Conservation (phyloP, 139 green algal genomes). For the Mychonastes homosphaera region DNA sequence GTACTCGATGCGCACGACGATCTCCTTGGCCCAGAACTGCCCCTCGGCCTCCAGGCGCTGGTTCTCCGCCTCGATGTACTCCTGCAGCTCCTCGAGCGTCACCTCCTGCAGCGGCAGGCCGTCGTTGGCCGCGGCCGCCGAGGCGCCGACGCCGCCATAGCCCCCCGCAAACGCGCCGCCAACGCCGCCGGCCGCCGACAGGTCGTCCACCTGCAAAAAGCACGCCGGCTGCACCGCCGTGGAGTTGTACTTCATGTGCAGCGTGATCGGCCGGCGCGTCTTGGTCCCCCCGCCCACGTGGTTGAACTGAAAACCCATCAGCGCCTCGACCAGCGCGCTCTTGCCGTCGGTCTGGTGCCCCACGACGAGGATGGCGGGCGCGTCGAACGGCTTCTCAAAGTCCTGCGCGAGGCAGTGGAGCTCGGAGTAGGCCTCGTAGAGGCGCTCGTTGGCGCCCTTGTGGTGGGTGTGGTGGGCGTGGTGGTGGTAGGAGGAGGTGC, state of each 20-base stretch:
- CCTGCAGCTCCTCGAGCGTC: slow-evolving; percentile 77
- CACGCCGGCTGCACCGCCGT: slow-evolving; percentile 57
- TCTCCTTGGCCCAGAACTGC: slow-evolving; percentile 87
- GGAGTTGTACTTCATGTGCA: slow-evolving; percentile 84
- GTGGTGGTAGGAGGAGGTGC: not conserved
- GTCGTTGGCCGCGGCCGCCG: no score
- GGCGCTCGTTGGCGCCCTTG: slow-evolving; percentile 59
- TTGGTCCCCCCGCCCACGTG: slow-evolving; percentile 92
- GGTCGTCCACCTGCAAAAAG: slow-evolving; percentile 78
- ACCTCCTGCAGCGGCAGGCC: slow-evolving; percentile 60
- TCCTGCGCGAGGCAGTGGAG: slow-evolving; percentile 80
- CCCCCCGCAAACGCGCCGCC: no score
- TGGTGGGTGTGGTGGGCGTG: not conserved
- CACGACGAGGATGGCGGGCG: slow-evolving; percentile 89
- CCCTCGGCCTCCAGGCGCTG: slow-evolving; percentile 68
- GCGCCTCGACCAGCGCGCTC: slow-evolving; percentile 72
- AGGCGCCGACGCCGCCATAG: no score
- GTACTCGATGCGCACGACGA: slow-evolving; percentile 89
- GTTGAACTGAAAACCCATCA: slow-evolving; percentile 95
- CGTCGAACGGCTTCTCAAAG: slow-evolving; percentile 93
- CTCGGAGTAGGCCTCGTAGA: slow-evolving; percentile 92
- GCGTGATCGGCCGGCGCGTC: slow-evolving; percentile 83
- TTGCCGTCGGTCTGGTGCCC: slow-evolving; percentile 96
- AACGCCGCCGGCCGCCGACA: slow-evolving; percentile 34
- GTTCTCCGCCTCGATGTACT: slow-evolving; percentile 88